These are phyloP conservation scores for Fistulifera pelliculosa DNA, from an alignment of 108 stramenopile genomes.

Conservation along the genomic window DNA sequence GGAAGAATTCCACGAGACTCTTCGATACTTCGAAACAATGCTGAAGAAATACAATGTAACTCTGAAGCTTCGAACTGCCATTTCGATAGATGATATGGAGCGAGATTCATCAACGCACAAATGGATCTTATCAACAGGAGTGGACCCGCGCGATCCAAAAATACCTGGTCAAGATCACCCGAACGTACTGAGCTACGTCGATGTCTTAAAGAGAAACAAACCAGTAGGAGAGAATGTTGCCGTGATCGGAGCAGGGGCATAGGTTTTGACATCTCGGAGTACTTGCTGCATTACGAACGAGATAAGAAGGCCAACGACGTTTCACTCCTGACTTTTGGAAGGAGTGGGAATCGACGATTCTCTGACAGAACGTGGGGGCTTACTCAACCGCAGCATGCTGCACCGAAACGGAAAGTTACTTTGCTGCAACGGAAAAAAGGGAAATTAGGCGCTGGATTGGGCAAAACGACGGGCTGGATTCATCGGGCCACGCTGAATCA, in stretches of 20 bases:
- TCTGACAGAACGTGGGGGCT: slow-evolving; percentile 55
- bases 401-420: slow-evolving; percentile 55
- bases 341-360: slow-evolving; percentile 89
- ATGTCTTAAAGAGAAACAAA: slow-evolving; percentile 73
- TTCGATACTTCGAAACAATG: slow-evolving; percentile 78
- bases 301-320: slow-evolving; percentile 49
- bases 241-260: slow-evolving; percentile 96
- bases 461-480: slow-evolving; percentile 97
- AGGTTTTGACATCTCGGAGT: slow-evolving; percentile 97
- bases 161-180: slow-evolving; percentile 83
- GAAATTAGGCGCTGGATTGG: slow-evolving; percentile 83
- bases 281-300: slow-evolving; percentile 60
- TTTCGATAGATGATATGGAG: slow-evolving; percentile 51
- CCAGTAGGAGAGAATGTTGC: slow-evolving; percentile 86
- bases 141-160: slow-evolving; percentile 71
- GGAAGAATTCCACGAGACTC: slow-evolving; percentile 96
- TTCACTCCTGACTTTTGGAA: slow-evolving; percentile 66
- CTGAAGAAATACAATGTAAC: slow-evolving; percentile 35
- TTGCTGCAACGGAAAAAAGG: slow-evolving; percentile 92
- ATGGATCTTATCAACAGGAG: slow-evolving; percentile 93
- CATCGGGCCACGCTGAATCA: slow-evolving; percentile 85
- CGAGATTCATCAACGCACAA: slow-evolving; percentile 43
- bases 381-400: slow-evolving; percentile 2
- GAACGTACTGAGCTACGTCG: slow-evolving; percentile 91
- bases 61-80: slow-evolving; percentile 37